Evolutionary conservation across 805 yeast species (phyloP).

Genomic region (Cyberlindnera lachancei): DNA sequence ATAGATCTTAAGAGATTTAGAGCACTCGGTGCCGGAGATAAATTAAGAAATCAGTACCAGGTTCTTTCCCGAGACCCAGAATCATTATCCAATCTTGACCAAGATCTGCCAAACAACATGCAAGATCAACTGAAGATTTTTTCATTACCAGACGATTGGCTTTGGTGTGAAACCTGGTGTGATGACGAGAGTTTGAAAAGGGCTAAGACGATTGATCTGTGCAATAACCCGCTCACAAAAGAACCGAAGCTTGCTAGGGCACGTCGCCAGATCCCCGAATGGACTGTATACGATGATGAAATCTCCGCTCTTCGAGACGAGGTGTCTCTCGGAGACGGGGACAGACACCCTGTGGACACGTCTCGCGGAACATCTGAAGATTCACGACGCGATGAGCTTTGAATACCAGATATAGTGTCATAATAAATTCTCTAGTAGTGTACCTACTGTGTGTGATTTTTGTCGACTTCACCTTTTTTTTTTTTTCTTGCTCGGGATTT

Average conservation of each 20-base stretch:
- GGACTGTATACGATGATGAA: constrained; percentile 59
- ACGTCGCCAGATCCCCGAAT: constrained; percentile 68
- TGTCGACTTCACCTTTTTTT: too few species aligned
- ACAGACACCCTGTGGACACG: too few species aligned
- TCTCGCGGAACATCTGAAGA: too few species aligned
- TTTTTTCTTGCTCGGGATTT: too few species aligned
- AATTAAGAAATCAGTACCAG: constrained; percentile 78
- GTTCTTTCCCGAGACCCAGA: constrained; percentile 67
- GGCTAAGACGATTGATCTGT: constrained; percentile 77
- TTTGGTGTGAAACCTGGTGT: constrained; percentile 96
- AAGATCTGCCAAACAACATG: constrained; percentile 86
- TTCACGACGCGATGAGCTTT: constrained; percentile 8
- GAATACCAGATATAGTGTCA: too few species aligned
- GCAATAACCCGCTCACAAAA: constrained; percentile 77
- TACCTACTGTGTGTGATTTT: too few species aligned
- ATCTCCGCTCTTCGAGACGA: constrained; percentile 28
- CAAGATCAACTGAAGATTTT: constrained; percentile 61
- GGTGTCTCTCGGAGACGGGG: neutral
- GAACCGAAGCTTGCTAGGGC: constrained; percentile 76
- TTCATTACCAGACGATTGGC: constrained; percentile 76
- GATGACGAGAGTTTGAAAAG: constrained; percentile 47
- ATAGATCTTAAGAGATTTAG: constrained; percentile 70
- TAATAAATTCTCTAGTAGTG: too few species aligned
- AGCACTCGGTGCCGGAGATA: constrained; percentile 65
- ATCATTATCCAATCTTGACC: constrained; percentile 80